Evolutionary conservation across 768 basidiomycete genomes (phyloP), one percentile per base, ranked within the genome.

Genomic region (Podaxis sp.): DNA sequence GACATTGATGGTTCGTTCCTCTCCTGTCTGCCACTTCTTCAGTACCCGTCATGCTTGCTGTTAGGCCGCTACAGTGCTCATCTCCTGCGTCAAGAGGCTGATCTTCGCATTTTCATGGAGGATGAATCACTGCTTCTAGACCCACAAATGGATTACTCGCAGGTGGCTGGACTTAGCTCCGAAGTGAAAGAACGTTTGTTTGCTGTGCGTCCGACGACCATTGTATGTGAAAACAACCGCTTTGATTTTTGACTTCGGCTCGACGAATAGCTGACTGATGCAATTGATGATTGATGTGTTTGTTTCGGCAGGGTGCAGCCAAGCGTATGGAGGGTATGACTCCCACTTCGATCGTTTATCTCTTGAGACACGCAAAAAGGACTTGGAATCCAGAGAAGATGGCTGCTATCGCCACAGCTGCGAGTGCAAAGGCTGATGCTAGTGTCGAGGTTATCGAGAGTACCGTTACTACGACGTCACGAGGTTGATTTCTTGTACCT

Each of bases 271-370:
- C 40, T 13, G 19, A 13, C 19, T n/a, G 17, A 44, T 44, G 17
- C 1, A 4, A 53, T 40, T 15, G 28, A 26, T 46, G 13, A 65
- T 36, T 52, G 13, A 65, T 33, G 3, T 52, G 30, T 42, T 22
- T 46, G 38, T 49, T 39, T 33, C 66, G 11, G 7, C 60, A 95
- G 93, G 94, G 94, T n/a, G 90, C 90, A 3, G 95, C 91, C 15
- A 95, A 94, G 73, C 80, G 94, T 28, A 94, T 96, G 86, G 94
- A 96, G 71, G 95, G 95, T 7, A 92, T 96, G 84, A 96, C 95
- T 2, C 94, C 94, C 2, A 82, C 87, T 0, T 85, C 86, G 0
- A 76, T 90, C n/a, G 79, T 93, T 12, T 79, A 80, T 44, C 71
- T 96, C 26, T 76, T 95, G 65, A 84, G 82, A 67, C 82, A 92